phyloP scores from a whole-genome alignment of 495 filamentous ascomycete species.

The Entonaema liquescens region DNA sequence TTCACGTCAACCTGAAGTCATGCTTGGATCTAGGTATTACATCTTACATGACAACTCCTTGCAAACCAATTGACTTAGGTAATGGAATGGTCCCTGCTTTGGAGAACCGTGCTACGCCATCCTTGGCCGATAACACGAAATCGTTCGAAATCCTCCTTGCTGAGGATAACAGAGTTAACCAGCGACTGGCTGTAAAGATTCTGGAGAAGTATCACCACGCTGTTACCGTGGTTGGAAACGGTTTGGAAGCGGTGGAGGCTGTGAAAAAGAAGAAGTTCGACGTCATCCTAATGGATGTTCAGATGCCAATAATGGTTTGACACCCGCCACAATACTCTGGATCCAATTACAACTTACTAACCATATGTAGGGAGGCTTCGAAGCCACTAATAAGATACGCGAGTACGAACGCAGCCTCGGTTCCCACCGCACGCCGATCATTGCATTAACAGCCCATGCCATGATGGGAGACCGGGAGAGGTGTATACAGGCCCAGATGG shows the following conservation, averaged over 20 bases:
- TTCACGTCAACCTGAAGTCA: slow-evolving; percentile 92
- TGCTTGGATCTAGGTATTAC: slow-evolving; percentile 96
- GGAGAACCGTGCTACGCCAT: slow-evolving; percentile 91
- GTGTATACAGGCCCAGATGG: slow-evolving; percentile 98
- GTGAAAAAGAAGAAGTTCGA: slow-evolving; percentile 92
- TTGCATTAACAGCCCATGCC: slow-evolving; percentile 96
- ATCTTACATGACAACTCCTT: slow-evolving; percentile 98
- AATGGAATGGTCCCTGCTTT: slow-evolving; percentile 99
- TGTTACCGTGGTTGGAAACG: slow-evolving; percentile 95
- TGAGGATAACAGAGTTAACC: slow-evolving; percentile 98
- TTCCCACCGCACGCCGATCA: slow-evolving; percentile 88
- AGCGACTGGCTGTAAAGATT: slow-evolving; percentile 95
- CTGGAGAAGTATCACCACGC: slow-evolving; percentile 97
- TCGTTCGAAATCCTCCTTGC: slow-evolving; percentile 97
- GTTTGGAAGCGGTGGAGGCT: slow-evolving; percentile 87
- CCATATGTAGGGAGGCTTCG: slow-evolving; percentile 81
- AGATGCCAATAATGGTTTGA: slow-evolving; percentile 95
- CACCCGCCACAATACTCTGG: not conserved
- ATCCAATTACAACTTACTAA: slow-evolving; percentile 41
- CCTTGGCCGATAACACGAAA: slow-evolving; percentile 89
- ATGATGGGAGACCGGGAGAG: slow-evolving; percentile 99
- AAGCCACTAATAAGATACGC: slow-evolving; percentile 95
- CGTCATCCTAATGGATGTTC: slow-evolving; percentile 98
- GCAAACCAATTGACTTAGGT: slow-evolving; percentile 91
- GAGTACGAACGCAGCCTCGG: slow-evolving; percentile 86